These are phyloP conservation scores for Mucor lusitanicus DNA, from an alignment of 371 early-diverging fungal species.

Conservation along the genomic window DNA sequence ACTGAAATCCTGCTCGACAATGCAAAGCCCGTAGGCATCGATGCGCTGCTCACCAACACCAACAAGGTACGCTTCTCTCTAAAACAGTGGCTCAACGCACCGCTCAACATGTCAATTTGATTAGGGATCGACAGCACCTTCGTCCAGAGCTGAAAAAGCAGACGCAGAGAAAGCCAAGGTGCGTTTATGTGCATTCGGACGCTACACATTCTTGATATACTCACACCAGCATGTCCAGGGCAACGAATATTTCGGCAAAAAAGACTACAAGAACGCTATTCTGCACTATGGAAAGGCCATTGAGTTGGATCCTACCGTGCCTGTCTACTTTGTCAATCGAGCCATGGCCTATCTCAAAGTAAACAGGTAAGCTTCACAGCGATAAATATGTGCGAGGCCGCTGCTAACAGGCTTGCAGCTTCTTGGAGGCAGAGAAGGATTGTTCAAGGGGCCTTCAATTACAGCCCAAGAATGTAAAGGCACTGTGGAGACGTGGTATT, in stretches of 20 bases:
- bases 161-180: constrained; percentile 71
- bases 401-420: constrained; percentile 42
- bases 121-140: neutral
- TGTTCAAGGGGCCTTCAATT: constrained; percentile 66
- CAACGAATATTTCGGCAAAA: constrained; percentile 75
- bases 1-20: constrained; percentile 17
- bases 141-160: constrained; percentile 33
- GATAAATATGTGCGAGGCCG: no score
- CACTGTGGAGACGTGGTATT: constrained; percentile 79
- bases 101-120: neutral
- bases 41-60: neutral
- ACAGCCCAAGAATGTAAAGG: constrained; percentile 79
- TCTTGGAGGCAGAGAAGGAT: constrained; percentile 68
- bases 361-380: constrained; percentile 64
- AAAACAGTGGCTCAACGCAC: neutral
- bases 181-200: neutral
- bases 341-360: constrained; percentile 86
- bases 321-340: constrained; percentile 74
- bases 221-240: constrained; percentile 52
- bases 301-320: constrained; percentile 61
- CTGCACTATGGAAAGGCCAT: constrained; percentile 71
- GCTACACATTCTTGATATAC: neutral
- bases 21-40: constrained; percentile 15
- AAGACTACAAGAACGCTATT: constrained; percentile 70
- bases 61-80: neutral